Percentiles rank a stretch among this genome's conserved stretches.
phyloP scores from a whole-genome alignment of 2,329 filamentous ascomycete species.

The Camptophora hylomeconis region DNA sequence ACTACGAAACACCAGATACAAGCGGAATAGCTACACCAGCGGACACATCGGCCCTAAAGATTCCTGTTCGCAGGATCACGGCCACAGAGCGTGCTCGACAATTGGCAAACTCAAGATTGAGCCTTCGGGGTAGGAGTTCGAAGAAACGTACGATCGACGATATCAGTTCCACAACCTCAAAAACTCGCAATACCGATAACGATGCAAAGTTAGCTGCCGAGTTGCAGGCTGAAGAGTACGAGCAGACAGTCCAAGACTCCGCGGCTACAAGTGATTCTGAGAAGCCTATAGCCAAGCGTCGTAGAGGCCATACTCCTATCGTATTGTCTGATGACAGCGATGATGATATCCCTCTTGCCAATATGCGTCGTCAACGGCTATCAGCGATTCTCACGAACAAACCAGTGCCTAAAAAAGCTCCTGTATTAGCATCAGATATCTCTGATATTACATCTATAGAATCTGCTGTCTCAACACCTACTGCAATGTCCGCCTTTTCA shows the following conservation, averaged over 20 bases:
- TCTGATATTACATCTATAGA: too few relatives aligned
- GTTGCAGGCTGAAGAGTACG: constrained; percentile 45
- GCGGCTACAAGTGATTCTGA: constrained; percentile 7
- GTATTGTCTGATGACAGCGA: too few relatives aligned
- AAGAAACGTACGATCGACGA: constrained; percentile 32
- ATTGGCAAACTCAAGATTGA: constrained; percentile 36
- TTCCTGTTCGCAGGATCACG: constrained; percentile 19
- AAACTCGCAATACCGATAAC: constrained; percentile 20
- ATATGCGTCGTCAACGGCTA: too few relatives aligned
- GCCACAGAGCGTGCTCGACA: constrained; percentile 34
- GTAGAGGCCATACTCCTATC: constrained; percentile 8
- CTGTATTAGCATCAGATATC: too few relatives aligned
- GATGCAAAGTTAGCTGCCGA: constrained; percentile 42
- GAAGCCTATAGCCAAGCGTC: constrained; percentile 8
- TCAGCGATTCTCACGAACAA: too few relatives aligned
- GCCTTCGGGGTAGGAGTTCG: constrained; percentile 26
- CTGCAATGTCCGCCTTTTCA: too few relatives aligned
- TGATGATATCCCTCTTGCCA: too few relatives aligned
- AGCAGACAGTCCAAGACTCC: too few relatives aligned
- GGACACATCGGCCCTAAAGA: constrained; percentile 14
- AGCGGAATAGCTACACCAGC: constrained; percentile 44
- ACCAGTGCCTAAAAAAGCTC: too few relatives aligned
- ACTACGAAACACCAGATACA: constrained; percentile 50
- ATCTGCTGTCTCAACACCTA: too few relatives aligned
- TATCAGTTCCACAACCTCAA: constrained; percentile 28